These are phyloP conservation scores for Arthrinium puccinioides DNA, from an alignment of 2,329 filamentous ascomycete genomes.

Conservation along the genomic window DNA sequence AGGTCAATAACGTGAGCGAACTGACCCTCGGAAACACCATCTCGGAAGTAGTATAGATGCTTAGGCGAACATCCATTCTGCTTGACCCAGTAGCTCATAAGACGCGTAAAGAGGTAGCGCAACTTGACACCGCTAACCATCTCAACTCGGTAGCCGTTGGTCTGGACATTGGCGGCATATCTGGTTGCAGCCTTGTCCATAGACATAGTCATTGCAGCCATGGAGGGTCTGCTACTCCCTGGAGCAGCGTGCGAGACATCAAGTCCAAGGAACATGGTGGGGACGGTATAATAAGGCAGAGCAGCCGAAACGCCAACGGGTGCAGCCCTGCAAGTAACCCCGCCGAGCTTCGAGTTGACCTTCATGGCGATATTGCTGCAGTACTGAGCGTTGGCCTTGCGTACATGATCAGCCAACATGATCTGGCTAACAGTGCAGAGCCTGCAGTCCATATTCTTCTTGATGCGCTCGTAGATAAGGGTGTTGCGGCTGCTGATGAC, in stretches of 20 bases:
- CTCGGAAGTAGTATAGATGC: slow-evolving; percentile 87
- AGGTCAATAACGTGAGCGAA: slow-evolving; percentile 70
- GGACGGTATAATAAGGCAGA: slow-evolving; percentile 33
- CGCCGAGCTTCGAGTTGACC: slow-evolving; percentile 91
- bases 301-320: slow-evolving; percentile 21
- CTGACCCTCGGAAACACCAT: slow-evolving; percentile 85
- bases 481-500: slow-evolving; percentile 66
- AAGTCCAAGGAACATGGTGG: slow-evolving; percentile 81
- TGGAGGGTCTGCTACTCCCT: slow-evolving; percentile 60
- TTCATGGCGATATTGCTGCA: slow-evolving; percentile 95
- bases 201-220: slow-evolving; percentile 82
- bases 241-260: slow-evolving; percentile 83
- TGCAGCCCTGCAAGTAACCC: slow-evolving; percentile 53
- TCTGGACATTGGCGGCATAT: slow-evolving; percentile 73
- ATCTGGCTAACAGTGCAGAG: slow-evolving; percentile 81
- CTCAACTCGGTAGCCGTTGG: slow-evolving; percentile 76
- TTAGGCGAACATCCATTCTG: slow-evolving; percentile 50
- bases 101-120: slow-evolving; percentile 53
- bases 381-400: slow-evolving; percentile 70
- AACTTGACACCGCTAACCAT: slow-evolving; percentile 66
- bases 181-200: slow-evolving; percentile 63
- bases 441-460: slow-evolving; percentile 81
- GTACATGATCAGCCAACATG: slow-evolving; percentile 63
- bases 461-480: slow-evolving; percentile 73
- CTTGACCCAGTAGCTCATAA: slow-evolving; percentile 58